Percentiles rank a stretch among this genome's conserved stretches.
phyloP scores from a whole-genome alignment of 192 early-diverging fungal species.

The Diversispora epigaea region DNA sequence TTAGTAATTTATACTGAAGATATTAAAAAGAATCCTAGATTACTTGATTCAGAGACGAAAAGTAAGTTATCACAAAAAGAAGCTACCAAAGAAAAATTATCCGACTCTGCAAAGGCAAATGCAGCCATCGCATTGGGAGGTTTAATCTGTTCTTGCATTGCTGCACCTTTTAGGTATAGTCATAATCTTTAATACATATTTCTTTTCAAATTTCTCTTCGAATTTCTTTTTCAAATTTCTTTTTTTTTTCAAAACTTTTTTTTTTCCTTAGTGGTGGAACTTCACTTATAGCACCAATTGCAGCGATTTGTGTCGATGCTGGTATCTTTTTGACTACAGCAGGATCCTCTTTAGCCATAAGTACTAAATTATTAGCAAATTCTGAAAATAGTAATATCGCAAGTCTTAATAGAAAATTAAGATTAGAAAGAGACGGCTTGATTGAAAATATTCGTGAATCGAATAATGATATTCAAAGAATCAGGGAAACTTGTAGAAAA shows the following conservation, averaged over 20 bases:
- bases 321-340: neutral
- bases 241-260: too few relatives aligned
- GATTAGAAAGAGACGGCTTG: neutral
- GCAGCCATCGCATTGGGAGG: neutral
- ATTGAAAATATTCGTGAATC: neutral
- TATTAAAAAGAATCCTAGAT: neutral
- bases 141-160: neutral
- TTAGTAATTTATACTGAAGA: neutral
- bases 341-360: neutral
- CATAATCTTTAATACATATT: too few relatives aligned
- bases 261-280: neutral
- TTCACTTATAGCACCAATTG: neutral
- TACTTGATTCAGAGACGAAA: neutral
- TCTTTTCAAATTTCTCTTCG: too few relatives aligned
- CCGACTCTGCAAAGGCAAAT: neutral
- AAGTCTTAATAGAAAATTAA: neutral
- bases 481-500: neutral
- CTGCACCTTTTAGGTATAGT: neutral
- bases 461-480: neutral
- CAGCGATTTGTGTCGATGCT: neutral
- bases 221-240: too few relatives aligned
- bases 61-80: neutral
- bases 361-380: neutral
- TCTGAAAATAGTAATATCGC: neutral
- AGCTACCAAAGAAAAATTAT: neutral